These are phyloP conservation scores for Dactylorhiza incarnata DNA, from an alignment of 106 monocot genomes.

Conservation along the genomic window DNA sequence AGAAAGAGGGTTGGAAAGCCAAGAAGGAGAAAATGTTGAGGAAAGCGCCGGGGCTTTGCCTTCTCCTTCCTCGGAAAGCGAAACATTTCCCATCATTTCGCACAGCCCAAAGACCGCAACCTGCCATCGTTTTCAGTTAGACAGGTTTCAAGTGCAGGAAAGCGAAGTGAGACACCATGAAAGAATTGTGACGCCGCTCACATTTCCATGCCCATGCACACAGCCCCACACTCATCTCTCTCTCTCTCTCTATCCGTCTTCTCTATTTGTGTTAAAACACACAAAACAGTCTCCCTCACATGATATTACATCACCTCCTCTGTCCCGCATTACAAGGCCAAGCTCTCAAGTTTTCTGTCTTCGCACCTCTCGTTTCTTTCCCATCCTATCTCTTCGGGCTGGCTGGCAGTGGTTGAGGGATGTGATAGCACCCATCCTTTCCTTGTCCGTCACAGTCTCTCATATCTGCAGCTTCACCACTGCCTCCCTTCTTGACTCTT, in stretches of 20 bases:
- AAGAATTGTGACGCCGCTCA: constrained; percentile 19
- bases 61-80: neutral
- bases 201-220: constrained; percentile 37
- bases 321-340: neutral
- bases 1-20: neutral
- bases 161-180: constrained; percentile 1
- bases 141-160: constrained; percentile 19
- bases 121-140: constrained; percentile 37
- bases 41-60: neutral
- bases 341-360: neutral
- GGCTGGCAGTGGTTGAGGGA: constrained; percentile 47
- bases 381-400: constrained; percentile 17
- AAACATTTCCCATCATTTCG: constrained; percentile 20
- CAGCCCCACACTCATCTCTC: constrained; percentile 2
- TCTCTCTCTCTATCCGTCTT: constrained; percentile 1
- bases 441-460: constrained; percentile 31
- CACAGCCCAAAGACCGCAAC: constrained; percentile 17
- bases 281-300: constrained; percentile 22
- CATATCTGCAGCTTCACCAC: constrained; percentile 18
- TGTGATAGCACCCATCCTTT: constrained; percentile 65
- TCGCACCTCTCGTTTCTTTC: neutral
- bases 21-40: neutral
- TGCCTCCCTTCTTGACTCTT: neutral
- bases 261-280: neutral
- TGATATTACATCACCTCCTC: constrained; percentile 7